A percentile compares a stretch with the other conserved stretches of the same genome.
Evolutionary conservation across 2,329 filamentous ascomycete species (phyloP).

Genomic region (Fonsecaea multimorphosa): DNA sequence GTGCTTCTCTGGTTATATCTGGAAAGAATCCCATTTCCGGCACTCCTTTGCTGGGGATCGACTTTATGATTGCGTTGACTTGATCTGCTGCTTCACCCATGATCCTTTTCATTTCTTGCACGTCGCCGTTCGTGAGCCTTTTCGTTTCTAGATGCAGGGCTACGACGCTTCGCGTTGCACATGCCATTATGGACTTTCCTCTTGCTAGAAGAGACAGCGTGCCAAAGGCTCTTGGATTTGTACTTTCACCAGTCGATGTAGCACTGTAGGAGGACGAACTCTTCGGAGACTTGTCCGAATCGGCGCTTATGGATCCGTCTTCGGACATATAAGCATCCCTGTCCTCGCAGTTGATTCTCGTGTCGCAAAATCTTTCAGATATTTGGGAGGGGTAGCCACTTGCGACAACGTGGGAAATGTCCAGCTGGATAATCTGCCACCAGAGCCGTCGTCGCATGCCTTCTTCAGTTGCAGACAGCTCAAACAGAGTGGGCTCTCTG

Average conservation of each 20-base stretch:
- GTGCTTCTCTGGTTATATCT: conserved; percentile 10
- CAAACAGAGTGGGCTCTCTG: conserved; percentile 56
- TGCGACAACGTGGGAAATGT: conserved; percentile 59
- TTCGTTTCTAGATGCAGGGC: conserved; percentile 54
- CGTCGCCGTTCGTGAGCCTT: conserved; percentile 50
- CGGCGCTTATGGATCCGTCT: conserved; percentile 47
- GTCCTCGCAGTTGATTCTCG: conserved; percentile 54
- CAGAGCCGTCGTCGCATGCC: conserved; percentile 49
- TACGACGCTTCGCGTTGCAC: conserved; percentile 50
- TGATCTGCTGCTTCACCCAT: conserved; percentile 51
- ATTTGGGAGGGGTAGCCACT: conserved; percentile 56
- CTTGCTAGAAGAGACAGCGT: conserved; percentile 51
- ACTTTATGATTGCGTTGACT: conserved; percentile 51
- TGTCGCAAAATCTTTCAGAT: conserved; percentile 57
- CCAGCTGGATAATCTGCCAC: conserved; percentile 56
- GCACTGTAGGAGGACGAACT: conserved; percentile 20
- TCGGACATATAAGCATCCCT: conserved; percentile 53
- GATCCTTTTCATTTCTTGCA: conserved; percentile 52
- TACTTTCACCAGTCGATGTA: conserved; percentile 47
- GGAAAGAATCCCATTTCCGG: conserved; percentile 40
- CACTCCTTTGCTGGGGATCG: conserved; percentile 48
- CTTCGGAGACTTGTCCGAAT: conserved; percentile 37
- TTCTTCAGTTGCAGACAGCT: conserved; percentile 53
- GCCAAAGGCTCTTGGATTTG: conserved; percentile 51
- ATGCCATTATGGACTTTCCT: conserved; percentile 54